Evolutionary conservation across 2,329 filamentous ascomycete species (phyloP).

Genomic region (Amauroascus niger): DNA sequence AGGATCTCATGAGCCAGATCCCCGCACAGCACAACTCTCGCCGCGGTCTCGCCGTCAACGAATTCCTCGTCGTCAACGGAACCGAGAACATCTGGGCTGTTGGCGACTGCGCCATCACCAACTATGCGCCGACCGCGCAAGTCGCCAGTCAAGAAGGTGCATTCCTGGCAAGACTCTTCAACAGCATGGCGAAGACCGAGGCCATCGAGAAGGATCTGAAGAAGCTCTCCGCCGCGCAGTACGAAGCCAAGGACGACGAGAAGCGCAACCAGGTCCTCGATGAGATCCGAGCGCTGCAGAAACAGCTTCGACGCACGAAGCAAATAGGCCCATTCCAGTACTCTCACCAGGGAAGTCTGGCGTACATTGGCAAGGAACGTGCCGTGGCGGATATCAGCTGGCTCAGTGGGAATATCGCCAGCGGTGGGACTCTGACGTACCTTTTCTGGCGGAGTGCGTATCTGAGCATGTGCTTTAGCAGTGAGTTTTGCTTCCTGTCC

Average conservation of each 20-base stretch:
- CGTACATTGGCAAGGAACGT: constrained; percentile 97
- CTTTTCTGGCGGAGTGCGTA: constrained; percentile 98
- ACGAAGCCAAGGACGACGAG: constrained; percentile 56
- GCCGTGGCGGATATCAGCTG: constrained; percentile 95
- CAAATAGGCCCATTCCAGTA: constrained; percentile 97
- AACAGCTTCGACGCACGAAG: constrained; percentile 78
- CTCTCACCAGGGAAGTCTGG: constrained; percentile 91
- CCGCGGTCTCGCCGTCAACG: constrained; percentile 90
- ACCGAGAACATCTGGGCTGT: constrained; percentile 96
- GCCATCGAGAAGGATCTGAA: constrained; percentile 66
- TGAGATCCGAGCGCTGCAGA: constrained; percentile 79
- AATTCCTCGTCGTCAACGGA: constrained; percentile 96
- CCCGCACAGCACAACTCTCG: constrained; percentile 91
- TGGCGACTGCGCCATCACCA: constrained; percentile 92
- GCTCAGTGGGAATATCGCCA: constrained; percentile 93
- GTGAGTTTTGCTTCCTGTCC: constrained; percentile 49
- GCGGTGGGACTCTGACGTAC: constrained; percentile 87
- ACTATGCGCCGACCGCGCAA: constrained; percentile 95
- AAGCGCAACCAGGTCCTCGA: constrained; percentile 50
- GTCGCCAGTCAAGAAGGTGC: constrained; percentile 91
- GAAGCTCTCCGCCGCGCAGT: constrained; percentile 54
- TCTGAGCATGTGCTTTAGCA: constrained; percentile 99
- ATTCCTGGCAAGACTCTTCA: constrained; percentile 92
- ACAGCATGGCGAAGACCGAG: constrained; percentile 96
- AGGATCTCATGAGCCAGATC: constrained; percentile 84